Evolutionary conservation across 1,284 basidiomycete species (phyloP), one percentile per base, ranked within the genome.

Genomic region (Cutaneotrichosporon curvatum): DNA sequence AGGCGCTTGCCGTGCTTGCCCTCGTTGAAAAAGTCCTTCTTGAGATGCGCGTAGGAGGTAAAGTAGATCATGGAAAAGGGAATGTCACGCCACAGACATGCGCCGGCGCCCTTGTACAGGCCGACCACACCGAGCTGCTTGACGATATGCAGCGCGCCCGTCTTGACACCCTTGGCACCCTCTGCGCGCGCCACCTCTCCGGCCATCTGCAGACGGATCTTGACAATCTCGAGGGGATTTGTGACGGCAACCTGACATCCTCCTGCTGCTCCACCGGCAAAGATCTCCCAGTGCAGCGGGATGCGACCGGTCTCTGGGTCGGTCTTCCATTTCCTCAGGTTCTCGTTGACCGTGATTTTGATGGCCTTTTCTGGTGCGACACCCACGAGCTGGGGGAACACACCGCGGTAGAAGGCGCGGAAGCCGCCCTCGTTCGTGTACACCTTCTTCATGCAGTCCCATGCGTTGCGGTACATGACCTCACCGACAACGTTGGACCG

Each of bases 231-330:
- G 36, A 97, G 75, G 19, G 94, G 92, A 71, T 97, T 97, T 33
- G 92, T 96, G 63, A 97, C 95, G 51, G 92, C 88, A 60, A 98
- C 94, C 84, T 98, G 94, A 67, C 89, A 94, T 67, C 86, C 95
- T 72, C 94, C 94, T 25, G 94, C 94, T 32, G 80, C 76, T 63
- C 87, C 94, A 76, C 94, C 94, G 34, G 94, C 94, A 10, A 89
- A 54, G 10, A 98, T 59, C 73, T 98, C 95, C 85, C 87, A 92
- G 16, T 66, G 63, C 30, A 96, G 63, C 43, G 83, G 80, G 68
- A 99, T 97, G 48, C 85, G 79, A 19, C 95, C 95, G 7, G 92
- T 96, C 69, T 94, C 88, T 25, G 90, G 87, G 71, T 98, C 91
- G 71, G 82, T 92, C 12, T 84, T 81, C 48, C 82, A 79, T 16